These are phyloP conservation scores for Lineolata rhizophorae DNA, from an alignment of 495 filamentous ascomycete genomes.

Conservation along the genomic window DNA sequence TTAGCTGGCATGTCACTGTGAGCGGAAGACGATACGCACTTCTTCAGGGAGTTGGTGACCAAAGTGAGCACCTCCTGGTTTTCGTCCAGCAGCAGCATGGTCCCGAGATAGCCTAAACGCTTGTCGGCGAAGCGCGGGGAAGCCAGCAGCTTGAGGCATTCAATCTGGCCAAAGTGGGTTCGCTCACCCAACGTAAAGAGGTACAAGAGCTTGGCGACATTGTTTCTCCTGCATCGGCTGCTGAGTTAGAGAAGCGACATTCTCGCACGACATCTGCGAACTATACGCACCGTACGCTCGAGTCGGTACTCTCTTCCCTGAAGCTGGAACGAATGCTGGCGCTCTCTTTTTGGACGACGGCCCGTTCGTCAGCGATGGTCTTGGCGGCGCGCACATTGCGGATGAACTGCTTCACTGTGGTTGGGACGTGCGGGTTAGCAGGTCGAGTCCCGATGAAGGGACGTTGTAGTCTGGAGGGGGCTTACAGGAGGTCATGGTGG, in stretches of 20 bases:
- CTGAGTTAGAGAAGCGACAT: too few relatives aligned
- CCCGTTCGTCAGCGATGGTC: conserved; percentile 94
- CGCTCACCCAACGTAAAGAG: conserved; percentile 96
- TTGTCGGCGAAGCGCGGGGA: conserved; percentile 97
- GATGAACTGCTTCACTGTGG: conserved; percentile 94
- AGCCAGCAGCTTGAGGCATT: conserved; percentile 92
- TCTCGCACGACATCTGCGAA: conserved; percentile 4
- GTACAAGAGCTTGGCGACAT: conserved; percentile 94
- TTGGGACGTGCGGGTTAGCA: conserved; percentile 8
- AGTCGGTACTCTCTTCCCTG: conserved; percentile 85
- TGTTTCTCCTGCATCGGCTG: conserved; percentile 91
- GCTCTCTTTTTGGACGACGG: conserved; percentile 96
- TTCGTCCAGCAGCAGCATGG: conserved; percentile 89
- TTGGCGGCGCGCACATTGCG: conserved; percentile 95
- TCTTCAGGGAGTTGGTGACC: conserved; percentile 93
- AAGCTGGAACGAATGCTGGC: conserved; percentile 93
- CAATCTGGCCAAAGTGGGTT: conserved; percentile 97
- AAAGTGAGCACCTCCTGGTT: conserved; percentile 95
- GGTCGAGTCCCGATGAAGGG: too few relatives aligned
- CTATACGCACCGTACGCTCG: conserved; percentile 49
- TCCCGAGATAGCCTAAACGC: conserved; percentile 83
- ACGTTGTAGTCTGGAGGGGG: too few relatives aligned
- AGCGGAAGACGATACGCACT: conserved; percentile 29
- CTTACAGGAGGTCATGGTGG: conserved; percentile 48
- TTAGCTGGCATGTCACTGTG: conserved; percentile 10